phyloP scores from a whole-genome alignment of 2,329 filamentous ascomycete genomes.

The Lachnellula subtilissima region DNA sequence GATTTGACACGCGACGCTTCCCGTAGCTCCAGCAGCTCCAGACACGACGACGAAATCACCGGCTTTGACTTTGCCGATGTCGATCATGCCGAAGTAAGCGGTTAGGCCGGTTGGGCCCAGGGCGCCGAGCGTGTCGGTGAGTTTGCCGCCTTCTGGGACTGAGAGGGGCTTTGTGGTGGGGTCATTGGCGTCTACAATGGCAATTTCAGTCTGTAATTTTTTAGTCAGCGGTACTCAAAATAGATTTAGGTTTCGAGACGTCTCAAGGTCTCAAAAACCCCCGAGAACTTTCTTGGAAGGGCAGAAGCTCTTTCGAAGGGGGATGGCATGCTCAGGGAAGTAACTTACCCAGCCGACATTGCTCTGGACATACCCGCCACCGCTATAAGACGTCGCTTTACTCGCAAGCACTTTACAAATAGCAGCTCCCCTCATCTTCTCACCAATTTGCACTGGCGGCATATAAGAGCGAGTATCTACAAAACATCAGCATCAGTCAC shows the following conservation, averaged over 20 bases:
- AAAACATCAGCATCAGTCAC: constrained; percentile 5
- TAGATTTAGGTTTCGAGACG: too few species aligned
- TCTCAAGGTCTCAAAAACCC: too few species aligned
- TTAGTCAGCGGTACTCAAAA: too few species aligned
- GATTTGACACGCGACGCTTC: constrained; percentile 72
- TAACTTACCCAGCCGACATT: constrained; percentile 50
- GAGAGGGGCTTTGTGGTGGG: constrained; percentile 34
- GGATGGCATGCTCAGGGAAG: too few species aligned
- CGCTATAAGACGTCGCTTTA: constrained; percentile 48
- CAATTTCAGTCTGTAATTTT: constrained; percentile 47
- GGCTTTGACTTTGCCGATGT: constrained; percentile 61
- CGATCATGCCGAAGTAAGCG: constrained; percentile 69
- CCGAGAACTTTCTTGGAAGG: too few species aligned
- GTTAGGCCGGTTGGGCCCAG: constrained; percentile 66
- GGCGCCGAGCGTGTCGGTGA: constrained; percentile 58
- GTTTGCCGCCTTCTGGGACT: constrained; percentile 38
- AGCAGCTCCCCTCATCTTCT: constrained; percentile 60
- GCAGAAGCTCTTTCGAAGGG: too few species aligned
- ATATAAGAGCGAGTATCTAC: constrained; percentile 54
- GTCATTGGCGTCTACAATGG: constrained; percentile 50
- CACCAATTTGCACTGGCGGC: constrained; percentile 62
- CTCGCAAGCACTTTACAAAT: constrained; percentile 59
- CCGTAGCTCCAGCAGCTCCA: constrained; percentile 73
- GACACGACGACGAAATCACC: constrained; percentile 74
- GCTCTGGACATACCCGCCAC: constrained; percentile 54